A percentile compares a stretch with the other conserved stretches of the same genome.
Evolutionary conservation across 371 early-diverging fungal genomes (phyloP).

Genomic region (Sporodiniella umbellata): DNA sequence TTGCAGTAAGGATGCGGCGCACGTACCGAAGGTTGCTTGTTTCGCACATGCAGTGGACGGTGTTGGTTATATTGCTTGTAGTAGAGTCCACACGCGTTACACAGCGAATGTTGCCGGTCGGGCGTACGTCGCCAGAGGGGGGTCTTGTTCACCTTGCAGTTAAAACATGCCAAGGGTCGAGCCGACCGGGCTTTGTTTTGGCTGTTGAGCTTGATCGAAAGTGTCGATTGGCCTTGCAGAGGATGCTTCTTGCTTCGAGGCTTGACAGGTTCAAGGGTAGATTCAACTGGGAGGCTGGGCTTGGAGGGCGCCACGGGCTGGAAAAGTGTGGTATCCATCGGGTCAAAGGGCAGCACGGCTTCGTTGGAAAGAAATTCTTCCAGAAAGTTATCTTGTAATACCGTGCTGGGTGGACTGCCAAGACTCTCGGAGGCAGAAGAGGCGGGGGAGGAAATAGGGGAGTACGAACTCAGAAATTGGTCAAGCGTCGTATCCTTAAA

Average conservation of each 20-base stretch:
- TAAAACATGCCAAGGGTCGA: conserved; percentile 73
- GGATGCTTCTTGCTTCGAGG: conserved; percentile 18
- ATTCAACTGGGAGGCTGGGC: neutral
- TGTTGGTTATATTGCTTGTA: conserved; percentile 71
- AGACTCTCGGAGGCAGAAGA: conserved; percentile 20
- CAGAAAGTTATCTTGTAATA: conserved; percentile 22
- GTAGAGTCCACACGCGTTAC: conserved; percentile 84
- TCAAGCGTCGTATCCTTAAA: conserved; percentile 25
- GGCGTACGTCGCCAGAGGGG: conserved; percentile 85
- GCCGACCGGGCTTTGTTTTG: conserved; percentile 29
- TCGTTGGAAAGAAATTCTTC: conserved; percentile 17
- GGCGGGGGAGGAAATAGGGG: conserved; percentile 19
- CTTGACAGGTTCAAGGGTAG: conserved; percentile 6
- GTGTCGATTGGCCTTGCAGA: conserved; percentile 21
- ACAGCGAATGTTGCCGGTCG: conserved; percentile 70
- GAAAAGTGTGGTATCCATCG: conserved; percentile 18
- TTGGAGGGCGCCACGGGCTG: neutral
- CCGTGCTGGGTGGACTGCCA: conserved; percentile 20
- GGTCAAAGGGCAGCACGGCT: conserved; percentile 18
- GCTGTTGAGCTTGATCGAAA: conserved; percentile 21
- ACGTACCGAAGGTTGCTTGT: conserved; percentile 40
- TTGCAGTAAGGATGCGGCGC: conserved; percentile 23
- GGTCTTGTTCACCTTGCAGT: conserved; percentile 76
- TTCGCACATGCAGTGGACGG: conserved; percentile 64
- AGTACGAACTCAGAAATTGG: conserved; percentile 13